Conservation (phyloP, 371 early-diverging fungal species). For the Gilbertella persicaria region DNA sequence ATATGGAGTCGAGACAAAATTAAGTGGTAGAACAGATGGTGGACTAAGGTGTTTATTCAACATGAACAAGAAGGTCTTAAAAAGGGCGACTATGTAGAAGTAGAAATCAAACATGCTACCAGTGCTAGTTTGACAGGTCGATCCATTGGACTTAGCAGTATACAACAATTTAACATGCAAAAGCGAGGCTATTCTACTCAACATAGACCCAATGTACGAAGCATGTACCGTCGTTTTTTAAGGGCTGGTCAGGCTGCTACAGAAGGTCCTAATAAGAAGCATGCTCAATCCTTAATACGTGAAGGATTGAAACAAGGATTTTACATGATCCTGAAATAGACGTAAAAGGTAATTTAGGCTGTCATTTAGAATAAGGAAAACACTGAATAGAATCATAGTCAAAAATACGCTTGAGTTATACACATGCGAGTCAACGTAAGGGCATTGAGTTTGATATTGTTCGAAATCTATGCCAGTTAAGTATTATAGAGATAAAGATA, state of each 20-base stretch:
- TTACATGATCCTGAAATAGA: conserved; percentile 18
- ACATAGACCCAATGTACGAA: neutral
- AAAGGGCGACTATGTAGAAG: conserved; percentile 42
- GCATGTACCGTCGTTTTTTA: conserved; percentile 22
- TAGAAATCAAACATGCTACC: conserved; percentile 29
- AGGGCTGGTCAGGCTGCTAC: conserved; percentile 19
- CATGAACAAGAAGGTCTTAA: conserved; percentile 9
- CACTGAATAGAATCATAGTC: too few species aligned
- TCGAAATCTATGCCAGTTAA: conserved; percentile 23
- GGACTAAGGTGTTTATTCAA: conserved; percentile 56
- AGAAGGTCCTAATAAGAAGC: conserved; percentile 2
- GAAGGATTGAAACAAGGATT: conserved; percentile 17
- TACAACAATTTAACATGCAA: conserved; percentile 20
- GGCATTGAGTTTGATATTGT: conserved; percentile 27
- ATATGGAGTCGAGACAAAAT: conserved; percentile 35
- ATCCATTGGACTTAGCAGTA: conserved; percentile 17
- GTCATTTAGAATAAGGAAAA: too few species aligned
- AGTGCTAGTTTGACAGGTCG: conserved; percentile 41
- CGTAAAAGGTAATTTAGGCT: conserved; percentile 13
- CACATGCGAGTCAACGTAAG: conserved; percentile 7
- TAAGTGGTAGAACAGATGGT: conserved; percentile 60
- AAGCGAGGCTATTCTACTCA: conserved; percentile 6
- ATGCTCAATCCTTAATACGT: conserved; percentile 19
- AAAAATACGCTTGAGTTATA: conserved; percentile 28
- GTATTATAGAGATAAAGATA: conserved; percentile 18